Evolutionary conservation across 176 grass and related monocot species (phyloP).

Genomic region (Neostapfia colusana): DNA sequence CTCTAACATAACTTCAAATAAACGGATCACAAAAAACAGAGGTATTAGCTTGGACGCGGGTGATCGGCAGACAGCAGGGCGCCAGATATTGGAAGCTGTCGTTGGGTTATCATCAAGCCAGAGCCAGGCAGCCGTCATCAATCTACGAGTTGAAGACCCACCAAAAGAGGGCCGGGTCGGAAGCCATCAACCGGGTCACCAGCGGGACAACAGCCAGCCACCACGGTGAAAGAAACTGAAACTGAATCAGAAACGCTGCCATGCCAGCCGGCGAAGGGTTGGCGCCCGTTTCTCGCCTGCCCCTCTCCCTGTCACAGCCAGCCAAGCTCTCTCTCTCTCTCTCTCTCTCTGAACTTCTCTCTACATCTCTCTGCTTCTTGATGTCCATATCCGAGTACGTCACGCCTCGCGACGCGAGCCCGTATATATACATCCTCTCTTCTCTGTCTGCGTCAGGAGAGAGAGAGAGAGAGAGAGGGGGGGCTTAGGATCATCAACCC

Average conservation of each 20-base stretch:
- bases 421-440: neutral
- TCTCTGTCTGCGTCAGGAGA: neutral
- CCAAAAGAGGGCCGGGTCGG: neutral
- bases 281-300: neutral
- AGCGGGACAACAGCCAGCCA: too few relatives aligned
- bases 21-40: neutral
- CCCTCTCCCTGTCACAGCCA: constrained; percentile 30
- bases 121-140: neutral
- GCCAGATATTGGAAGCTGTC: neutral
- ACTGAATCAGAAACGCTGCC: neutral
- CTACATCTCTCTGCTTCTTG: neutral
- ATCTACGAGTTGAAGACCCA: neutral
- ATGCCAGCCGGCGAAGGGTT: constrained; percentile 23
- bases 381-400: constrained; percentile 1
- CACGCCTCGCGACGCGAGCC: neutral
- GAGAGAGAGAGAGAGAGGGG: too few relatives aligned
- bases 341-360: neutral
- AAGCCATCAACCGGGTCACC: neutral
- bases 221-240: neutral
- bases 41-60: neutral
- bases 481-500: neutral
- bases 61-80: neutral
- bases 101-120: neutral
- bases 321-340: neutral
- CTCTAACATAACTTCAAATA: neutral